Base-by-base conservation (phyloP, 108 stramenopile species). In the Craspedostauros australis region DNA sequence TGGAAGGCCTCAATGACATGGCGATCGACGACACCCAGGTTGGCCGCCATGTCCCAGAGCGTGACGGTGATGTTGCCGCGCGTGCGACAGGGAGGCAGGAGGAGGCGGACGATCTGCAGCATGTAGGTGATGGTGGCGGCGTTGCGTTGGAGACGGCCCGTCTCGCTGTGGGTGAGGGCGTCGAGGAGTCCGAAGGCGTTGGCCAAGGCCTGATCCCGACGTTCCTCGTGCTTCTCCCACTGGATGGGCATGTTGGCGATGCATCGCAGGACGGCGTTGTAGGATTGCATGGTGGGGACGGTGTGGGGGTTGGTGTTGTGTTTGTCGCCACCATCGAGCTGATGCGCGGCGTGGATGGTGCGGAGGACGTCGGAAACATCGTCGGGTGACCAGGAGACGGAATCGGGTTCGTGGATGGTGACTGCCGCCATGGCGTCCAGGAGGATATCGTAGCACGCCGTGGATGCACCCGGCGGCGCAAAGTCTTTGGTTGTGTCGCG, bases 61-160 rank as follows among this genome's bases (percentile, higher is more conserved):
- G 66, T 77, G 40, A 72, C 75, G 9, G 80, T 76, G 48, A 85
- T 82, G 46, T 85, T 85, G 32, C 84, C 84, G 11, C 77, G 56
- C 26, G 74, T 66, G 40, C 75, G 58, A 41, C 75, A 73, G 7
- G 75, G 67, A 8, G 79, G 79, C 15, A 78, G 37, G 36, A 67
- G 77, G 11, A 53, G 47, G 31, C 77, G 69, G 25, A 85, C 30
- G 22, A 76, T 67, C 21, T 67, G 67, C 26, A 81, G 39, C 43
- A 82, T 57, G 31, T 68, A 60, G 12, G 46, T 24, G 31, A 54
- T 47, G n/a, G 80, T 79, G 15, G 75, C 77, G 16, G 69, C 32
- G 32, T 85, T 85, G 38, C 84, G 72, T 23, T 73, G 69, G 14
- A 66, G 70, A 15, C 74, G 23, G 16, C 53, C 38, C 30, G 59